These are phyloP conservation scores for Colletotrichum eleusines DNA, from an alignment of 2,329 filamentous ascomycete species.

Conservation along the genomic window DNA sequence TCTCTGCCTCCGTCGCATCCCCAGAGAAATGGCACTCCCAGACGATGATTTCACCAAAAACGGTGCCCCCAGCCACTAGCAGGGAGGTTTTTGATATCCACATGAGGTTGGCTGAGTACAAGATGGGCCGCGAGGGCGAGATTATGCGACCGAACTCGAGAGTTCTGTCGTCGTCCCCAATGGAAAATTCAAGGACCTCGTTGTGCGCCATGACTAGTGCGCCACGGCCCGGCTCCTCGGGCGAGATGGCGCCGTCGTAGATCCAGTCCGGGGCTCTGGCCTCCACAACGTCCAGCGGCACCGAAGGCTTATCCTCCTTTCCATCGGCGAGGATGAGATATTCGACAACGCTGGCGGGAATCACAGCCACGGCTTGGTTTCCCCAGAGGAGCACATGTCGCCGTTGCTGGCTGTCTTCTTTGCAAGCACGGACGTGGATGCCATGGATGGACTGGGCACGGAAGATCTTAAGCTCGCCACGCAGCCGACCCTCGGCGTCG, in stretches of 20 bases:
- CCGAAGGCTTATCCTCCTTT: conserved; percentile 15
- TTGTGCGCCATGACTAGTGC: conserved; percentile 89
- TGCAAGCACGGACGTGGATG: conserved; percentile 60
- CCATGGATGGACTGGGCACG: conserved; percentile 80
- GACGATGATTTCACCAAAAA: conserved; percentile 92
- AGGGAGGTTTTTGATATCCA: conserved; percentile 71
- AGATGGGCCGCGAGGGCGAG: conserved; percentile 81
- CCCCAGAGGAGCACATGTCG: conserved; percentile 75
- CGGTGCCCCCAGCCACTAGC: conserved; percentile 88
- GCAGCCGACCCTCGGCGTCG: conserved; percentile 52
- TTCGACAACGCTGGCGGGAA: conserved; percentile 49
- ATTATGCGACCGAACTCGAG: conserved; percentile 63
- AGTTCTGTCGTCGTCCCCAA: conserved; percentile 46
- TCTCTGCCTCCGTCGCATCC: conserved; percentile 21
- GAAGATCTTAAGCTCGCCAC: conserved; percentile 68
- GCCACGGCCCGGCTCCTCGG: conserved; percentile 56
- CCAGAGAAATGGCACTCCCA: conserved; percentile 76
- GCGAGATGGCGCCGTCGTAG: conserved; percentile 72
- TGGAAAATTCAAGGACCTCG: conserved; percentile 70
- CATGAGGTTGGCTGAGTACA: conserved; percentile 84
- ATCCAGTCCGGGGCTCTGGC: conserved; percentile 79
- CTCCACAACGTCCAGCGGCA: conserved; percentile 49
- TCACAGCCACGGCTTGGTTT: conserved; percentile 67
- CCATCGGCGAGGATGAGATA: conserved; percentile 46
- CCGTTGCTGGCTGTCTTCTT: conserved; percentile 41